phyloP scores from a whole-genome alignment of 2,329 filamentous ascomycete species.

The Clarireedia paspali region DNA sequence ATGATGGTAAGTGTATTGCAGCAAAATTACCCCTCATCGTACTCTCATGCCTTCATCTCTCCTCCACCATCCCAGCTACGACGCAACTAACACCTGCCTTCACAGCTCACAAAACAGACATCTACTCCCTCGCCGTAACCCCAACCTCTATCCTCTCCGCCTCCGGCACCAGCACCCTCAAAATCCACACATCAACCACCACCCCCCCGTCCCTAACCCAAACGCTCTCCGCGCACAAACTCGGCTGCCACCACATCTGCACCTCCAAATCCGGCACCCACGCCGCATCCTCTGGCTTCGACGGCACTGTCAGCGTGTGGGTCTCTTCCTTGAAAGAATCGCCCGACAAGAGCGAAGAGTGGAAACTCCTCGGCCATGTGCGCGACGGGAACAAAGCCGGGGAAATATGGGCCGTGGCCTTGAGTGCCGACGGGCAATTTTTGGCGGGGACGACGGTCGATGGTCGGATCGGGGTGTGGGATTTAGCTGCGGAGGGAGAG shows the following conservation, averaged over 20 bases:
- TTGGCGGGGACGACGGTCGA: conserved; percentile 84
- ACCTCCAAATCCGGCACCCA: conserved; percentile 60
- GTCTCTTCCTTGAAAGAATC: conserved; percentile 40
- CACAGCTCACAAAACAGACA: conserved; percentile 75
- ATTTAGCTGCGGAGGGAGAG: conserved; percentile 33
- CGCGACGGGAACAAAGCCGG: conserved; percentile 51
- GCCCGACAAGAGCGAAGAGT: conserved; percentile 31
- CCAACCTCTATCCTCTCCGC: conserved; percentile 68
- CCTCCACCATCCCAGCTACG: no score
- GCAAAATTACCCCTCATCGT: conserved; percentile 14
- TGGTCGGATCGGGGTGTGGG: conserved; percentile 85
- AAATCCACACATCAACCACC: conserved; percentile 67
- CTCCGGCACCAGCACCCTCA: conserved; percentile 76
- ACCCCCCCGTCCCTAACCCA: conserved; percentile 71
- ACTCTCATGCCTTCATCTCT: neutral
- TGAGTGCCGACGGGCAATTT: conserved; percentile 77
- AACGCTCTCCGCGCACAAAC: conserved; percentile 69
- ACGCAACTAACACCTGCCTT: conserved; percentile 19
- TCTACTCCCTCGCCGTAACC: conserved; percentile 77
- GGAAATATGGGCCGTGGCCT: conserved; percentile 79
- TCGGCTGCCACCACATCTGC: conserved; percentile 86
- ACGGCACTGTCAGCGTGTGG: conserved; percentile 85
- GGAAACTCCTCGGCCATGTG: conserved; percentile 42
- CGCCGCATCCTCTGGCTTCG: conserved; percentile 82
- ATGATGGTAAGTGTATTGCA: conserved; percentile 57